phyloP scores from a whole-genome alignment of 768 basidiomycete species.

The Mycena rosella region DNA sequence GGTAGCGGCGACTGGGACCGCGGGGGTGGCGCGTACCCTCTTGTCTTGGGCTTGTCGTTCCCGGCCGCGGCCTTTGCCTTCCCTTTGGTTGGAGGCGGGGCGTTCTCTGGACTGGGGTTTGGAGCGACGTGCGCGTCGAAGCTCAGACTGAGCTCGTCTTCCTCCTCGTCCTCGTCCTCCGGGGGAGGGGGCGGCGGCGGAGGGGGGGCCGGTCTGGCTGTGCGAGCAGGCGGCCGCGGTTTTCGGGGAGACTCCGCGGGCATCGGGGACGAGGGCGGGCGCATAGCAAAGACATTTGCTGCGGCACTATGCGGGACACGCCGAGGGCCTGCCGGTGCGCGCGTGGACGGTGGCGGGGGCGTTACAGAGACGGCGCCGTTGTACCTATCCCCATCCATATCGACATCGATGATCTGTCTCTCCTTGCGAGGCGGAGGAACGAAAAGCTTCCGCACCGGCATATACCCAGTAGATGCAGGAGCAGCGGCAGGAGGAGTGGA shows the following conservation, averaged over 20 bases:
- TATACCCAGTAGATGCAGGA: constrained; percentile 5
- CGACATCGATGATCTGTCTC: constrained; percentile 52
- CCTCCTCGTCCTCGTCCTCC: constrained; percentile 39
- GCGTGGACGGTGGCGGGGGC: constrained; percentile 35
- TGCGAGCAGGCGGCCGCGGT: constrained; percentile 70
- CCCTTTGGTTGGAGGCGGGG: constrained; percentile 12
- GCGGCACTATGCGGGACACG: constrained; percentile 26
- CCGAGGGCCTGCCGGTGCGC: constrained; percentile 12
- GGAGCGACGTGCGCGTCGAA: constrained; percentile 19
- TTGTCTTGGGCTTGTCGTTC: constrained; percentile 19
- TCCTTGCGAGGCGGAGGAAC: constrained; percentile 23
- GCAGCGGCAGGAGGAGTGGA: constrained; percentile 61
- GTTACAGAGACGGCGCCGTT: constrained; percentile 11
- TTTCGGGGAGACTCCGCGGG: constrained; percentile 66
- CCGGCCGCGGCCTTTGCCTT: constrained; percentile 11
- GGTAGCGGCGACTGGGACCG: constrained; percentile 30
- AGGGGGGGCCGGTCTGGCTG: constrained; percentile 46
- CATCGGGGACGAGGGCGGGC: constrained; percentile 75
- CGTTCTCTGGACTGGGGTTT: constrained; percentile 1
- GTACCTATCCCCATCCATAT: constrained; percentile 49
- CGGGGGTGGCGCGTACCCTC: constrained; percentile 25
- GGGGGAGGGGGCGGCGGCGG: constrained; percentile 45
- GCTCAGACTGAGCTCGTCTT: constrained; percentile 39
- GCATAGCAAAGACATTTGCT: constrained; percentile 68
- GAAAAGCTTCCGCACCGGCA: constrained; percentile 30